phyloP scores from a whole-genome alignment of 352 stramenopile species.

The Pythium rishiriense region DNA sequence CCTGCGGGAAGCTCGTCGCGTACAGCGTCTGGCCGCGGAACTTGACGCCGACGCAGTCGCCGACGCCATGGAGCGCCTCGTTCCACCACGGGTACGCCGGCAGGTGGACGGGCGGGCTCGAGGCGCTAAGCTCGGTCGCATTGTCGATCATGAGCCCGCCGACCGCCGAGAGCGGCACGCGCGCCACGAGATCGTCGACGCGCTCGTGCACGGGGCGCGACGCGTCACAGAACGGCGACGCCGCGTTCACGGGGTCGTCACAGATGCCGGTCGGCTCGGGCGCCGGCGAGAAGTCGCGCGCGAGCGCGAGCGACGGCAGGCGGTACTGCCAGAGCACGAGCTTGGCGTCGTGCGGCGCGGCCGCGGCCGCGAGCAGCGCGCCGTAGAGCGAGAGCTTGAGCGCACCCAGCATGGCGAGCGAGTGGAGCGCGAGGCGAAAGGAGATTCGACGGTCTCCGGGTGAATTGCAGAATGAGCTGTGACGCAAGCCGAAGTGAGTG shows the following conservation, averaged over 20 bases:
- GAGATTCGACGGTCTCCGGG: not conserved
- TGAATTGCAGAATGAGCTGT: not conserved
- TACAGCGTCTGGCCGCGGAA: constrained; percentile 51
- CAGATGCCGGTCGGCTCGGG: constrained; percentile 35
- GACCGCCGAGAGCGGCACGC: constrained; percentile 69
- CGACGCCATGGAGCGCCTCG: constrained; percentile 88
- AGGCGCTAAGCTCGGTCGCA: constrained; percentile 29
- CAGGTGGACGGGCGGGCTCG: constrained; percentile 35
- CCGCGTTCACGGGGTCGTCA: constrained; percentile 40
- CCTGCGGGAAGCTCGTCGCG: constrained; percentile 91
- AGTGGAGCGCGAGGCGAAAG: not conserved
- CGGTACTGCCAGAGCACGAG: constrained; percentile 12
- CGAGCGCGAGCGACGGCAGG: not conserved
- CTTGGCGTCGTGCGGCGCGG: not conserved
- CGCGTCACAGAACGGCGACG: constrained; percentile 70
- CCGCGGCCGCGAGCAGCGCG: not conserved
- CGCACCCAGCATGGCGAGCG: not conserved
- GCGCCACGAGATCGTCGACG: constrained; percentile 64
- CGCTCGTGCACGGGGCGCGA: constrained; percentile 49
- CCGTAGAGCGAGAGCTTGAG: constrained; percentile 6
- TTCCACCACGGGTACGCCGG: constrained; percentile 89
- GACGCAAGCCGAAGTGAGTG: not conserved
- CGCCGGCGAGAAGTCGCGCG: not conserved
- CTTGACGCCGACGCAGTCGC: constrained; percentile 59
- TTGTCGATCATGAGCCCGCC: constrained; percentile 71